A percentile compares a stretch with the other conserved stretches of the same genome.
Conservation (phyloP, 2,329 filamentous ascomycete species). For the Penicillium polonicum region DNA sequence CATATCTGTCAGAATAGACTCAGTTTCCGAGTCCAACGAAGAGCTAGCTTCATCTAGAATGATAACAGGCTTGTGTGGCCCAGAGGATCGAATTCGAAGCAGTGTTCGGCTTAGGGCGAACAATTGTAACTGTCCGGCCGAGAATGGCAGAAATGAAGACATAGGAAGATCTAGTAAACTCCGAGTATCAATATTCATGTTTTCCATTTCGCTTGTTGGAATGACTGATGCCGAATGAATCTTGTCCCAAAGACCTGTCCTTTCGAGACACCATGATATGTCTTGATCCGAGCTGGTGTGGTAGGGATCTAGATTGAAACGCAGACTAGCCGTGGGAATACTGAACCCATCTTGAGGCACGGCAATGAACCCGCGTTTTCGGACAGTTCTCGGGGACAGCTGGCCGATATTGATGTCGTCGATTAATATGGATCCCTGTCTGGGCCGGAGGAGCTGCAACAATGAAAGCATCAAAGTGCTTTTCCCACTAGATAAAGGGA, state of each 20-base stretch:
- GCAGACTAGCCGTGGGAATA: constrained; percentile 2
- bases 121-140: constrained; percentile 6
- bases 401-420: constrained; percentile 2
- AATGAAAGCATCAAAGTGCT: constrained; percentile 1
- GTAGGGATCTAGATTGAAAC: constrained; percentile 11
- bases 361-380: constrained; percentile 8
- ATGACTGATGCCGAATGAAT: background rate
- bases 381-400: background rate
- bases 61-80: constrained; percentile 2
- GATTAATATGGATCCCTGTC: background rate
- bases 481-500: background rate
- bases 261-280: background rate
- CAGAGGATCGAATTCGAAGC: background rate
- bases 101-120: constrained; percentile 5
- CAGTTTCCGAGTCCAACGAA: constrained; percentile 6
- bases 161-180: constrained; percentile 3
- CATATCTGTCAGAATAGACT: constrained; percentile 4
- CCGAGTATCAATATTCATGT: background rate
- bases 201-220: background rate
- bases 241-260: constrained; percentile 3
- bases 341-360: constrained; percentile 12
- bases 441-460: background rate
- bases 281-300: background rate
- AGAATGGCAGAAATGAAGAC: constrained; percentile 4
- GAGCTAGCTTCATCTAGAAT: constrained; percentile 10